A percentile compares a stretch with the other conserved stretches of the same genome.
Evolutionary conservation across 2,329 filamentous ascomycete species (phyloP).

Genomic region (Penicillium glabrum): DNA sequence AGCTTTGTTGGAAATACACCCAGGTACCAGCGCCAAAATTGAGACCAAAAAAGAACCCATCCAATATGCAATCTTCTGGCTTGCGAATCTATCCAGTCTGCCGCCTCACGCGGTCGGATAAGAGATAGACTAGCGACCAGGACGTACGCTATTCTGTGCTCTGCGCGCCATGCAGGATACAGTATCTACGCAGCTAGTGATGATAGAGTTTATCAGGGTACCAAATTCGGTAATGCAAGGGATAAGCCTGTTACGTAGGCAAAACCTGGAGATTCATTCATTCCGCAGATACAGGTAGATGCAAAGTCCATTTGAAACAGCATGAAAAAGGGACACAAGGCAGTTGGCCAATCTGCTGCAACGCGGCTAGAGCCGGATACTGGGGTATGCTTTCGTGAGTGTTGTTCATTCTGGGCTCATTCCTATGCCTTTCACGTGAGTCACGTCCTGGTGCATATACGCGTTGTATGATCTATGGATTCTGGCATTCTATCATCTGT

Average conservation of each 20-base stretch:
- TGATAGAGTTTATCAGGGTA: constrained; percentile 10
- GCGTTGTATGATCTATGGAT: background rate
- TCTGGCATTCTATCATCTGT: background rate
- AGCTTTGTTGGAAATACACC: background rate
- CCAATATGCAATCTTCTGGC: background rate
- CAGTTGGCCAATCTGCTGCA: background rate
- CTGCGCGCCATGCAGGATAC: constrained; percentile 20
- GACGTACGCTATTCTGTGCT: background rate
- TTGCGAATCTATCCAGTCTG: background rate
- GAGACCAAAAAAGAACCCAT: background rate
- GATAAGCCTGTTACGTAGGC: background rate
- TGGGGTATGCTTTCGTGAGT: background rate
- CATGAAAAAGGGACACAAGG: background rate
- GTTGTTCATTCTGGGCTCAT: background rate
- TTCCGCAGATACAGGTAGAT: background rate
- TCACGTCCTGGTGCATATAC: background rate
- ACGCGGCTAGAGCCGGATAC: background rate
- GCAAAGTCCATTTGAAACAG: background rate
- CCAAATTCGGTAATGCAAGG: constrained; percentile 9
- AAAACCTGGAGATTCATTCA: constrained; percentile 3
- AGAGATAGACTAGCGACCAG: background rate
- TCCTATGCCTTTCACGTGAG: background rate
- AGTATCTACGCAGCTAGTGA: constrained; percentile 2
- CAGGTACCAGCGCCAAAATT: background rate
- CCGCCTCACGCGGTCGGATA: background rate